Base-by-base conservation (phyloP, 768 basidiomycete genomes). In the Lactarius evosmus region DNA sequence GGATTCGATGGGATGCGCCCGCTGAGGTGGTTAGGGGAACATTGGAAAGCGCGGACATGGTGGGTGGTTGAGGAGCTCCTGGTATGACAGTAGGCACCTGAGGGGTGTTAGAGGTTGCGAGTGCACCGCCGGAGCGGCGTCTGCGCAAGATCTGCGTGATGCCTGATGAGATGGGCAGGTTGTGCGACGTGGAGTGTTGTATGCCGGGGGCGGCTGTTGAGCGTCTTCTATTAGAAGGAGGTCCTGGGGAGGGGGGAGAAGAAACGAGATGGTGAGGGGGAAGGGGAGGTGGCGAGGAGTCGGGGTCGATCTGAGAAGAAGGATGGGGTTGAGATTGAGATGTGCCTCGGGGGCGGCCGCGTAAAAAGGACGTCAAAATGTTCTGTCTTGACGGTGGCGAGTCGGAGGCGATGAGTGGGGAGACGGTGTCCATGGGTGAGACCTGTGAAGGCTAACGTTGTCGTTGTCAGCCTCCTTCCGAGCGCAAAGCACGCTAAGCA, bases 321-420 rank as follows among this genome's bases (percentile, higher is more conserved):
- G 76, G 76, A 62, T 65, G 72, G 40, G 71, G 72, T 62, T 85
- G 83, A 25, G 85, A 85, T 73, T 85, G 81, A 34, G 87, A 88
- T 51, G 82, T 77, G 72, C 86, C 88, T 69, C 87, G 80, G 19
- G 87, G 87, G 66, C 88, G 78, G 52, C 83, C 83, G 63, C 88
- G 84, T 65, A 91, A 79, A 74, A 90, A 85, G 57, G 85, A 85
- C 63, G 87, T 85, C 53, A 91, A 80, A 73, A 91, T 89, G 65
- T 85, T 85, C 61, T 83, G 78, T 61, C 88, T 79, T 36, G 80
- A 74, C 41, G 75, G 72, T 41, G 75, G 72, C 1, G 64, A 65
- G 49, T 65, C 64, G 19, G 64, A 61, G 9, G 38, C 32, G 59
- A 61, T 4, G 38, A 60, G 60, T 14, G 60, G 59, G 34, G 49